A percentile compares a stretch with the other conserved stretches of the same genome.
phyloP scores from a whole-genome alignment of 164 flowering plant species.

The Taxillus chinensis region DNA sequence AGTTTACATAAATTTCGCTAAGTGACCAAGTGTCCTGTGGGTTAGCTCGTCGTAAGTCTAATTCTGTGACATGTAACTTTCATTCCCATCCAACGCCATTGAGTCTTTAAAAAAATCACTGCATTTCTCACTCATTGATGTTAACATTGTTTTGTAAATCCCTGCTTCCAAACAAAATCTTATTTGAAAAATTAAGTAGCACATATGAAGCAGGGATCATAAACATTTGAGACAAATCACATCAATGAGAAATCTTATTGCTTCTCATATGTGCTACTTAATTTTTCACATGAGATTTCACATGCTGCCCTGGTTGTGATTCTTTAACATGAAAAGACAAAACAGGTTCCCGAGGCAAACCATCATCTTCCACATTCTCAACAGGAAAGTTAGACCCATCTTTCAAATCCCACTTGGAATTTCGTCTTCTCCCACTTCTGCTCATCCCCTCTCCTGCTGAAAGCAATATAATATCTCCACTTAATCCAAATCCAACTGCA shows the following conservation, averaged over 20 bases:
- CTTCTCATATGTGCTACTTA: too few relatives aligned
- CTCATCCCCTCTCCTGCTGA: conserved; percentile 7
- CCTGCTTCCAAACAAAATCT: not conserved
- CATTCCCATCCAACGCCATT: not conserved
- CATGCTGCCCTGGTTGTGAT: conserved; percentile 10
- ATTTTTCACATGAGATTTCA: too few relatives aligned
- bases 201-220: too few relatives aligned
- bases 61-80: too few relatives aligned
- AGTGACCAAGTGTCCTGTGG: too few relatives aligned
- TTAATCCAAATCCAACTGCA: not conserved
- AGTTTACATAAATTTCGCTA: too few relatives aligned
- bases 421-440: conserved; percentile 11
- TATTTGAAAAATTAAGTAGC: too few relatives aligned
- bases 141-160: not conserved
- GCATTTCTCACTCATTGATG: not conserved
- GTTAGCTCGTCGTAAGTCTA: too few relatives aligned
- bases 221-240: too few relatives aligned
- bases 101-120: too few relatives aligned
- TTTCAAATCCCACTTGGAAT: conserved; percentile 3
- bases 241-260: too few relatives aligned
- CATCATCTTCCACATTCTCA: not conserved
- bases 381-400: not conserved
- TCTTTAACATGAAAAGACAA: conserved; percentile 6
- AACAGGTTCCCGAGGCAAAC: not conserved
- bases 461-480: not conserved